Evolutionary conservation across 768 basidiomycete genomes (phyloP), one percentile per base, ranked within the genome.

Genomic region (Leccinellum rugosiceps): DNA sequence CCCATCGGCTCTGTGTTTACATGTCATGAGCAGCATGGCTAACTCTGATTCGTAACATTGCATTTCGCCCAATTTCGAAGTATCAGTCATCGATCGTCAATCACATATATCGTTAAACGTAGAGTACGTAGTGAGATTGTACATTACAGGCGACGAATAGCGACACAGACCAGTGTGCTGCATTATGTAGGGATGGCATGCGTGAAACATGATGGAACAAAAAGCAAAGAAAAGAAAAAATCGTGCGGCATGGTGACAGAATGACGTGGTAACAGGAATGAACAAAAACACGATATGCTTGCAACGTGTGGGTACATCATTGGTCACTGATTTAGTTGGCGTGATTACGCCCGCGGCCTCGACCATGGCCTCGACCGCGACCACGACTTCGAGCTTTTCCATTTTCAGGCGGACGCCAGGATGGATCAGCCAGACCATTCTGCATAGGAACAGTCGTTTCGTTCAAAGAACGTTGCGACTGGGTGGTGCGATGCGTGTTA

Each of bases 361-460:
- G 74, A 44, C 76, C 73, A 14, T 68, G 68, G 34, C 73, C 76
- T 49, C 72, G 67, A 6, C 76, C 77, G 9, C 76, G 68, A 7
- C 77, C 77, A 28, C 76, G 70, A 11, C 79, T 75, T 31, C 65
- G 67, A 47, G 74, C 70, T 45, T 68, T 70, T 47, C 70, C 62
- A 58, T 58, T 55, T 50, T 60, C 56, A 38, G 55, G 52, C 31
- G 48, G 25, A 47, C 50, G 59, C 30, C 54, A 45, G 38, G 51
- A 54, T 63, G 50, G 25, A 57, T 58, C 56, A 25, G 53, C 21
- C 43, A 14, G 26, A 43, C 41, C 41, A 43, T 43, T 43, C 9
- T 19, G 41, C 11, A 62, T 53, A 8, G 63, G 52, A 58, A 31
- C 25, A 28, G 56, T 28, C 23, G 53, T 14, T 46, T 48, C 58